Conservation (phyloP, 306 rosid species). For the Rosa lucieae region DNA sequence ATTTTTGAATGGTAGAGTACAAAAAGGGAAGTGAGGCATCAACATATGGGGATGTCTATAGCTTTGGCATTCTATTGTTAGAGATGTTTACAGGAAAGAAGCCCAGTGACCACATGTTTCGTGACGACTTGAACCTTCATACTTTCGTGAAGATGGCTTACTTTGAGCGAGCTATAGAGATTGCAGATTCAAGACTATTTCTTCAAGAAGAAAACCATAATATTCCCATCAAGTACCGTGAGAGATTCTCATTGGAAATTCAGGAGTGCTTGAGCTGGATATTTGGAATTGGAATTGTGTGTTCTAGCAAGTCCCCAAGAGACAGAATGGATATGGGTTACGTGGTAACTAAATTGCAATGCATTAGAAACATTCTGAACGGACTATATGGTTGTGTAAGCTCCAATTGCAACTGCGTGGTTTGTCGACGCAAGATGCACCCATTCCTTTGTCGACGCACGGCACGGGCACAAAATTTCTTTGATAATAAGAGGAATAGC, state of each 20-base stretch:
- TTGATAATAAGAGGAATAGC: no score
- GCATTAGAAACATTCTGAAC: not conserved
- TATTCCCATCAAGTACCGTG: not conserved
- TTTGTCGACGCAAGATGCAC: no score
- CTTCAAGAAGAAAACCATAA: not conserved
- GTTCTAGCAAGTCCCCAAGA: not conserved
- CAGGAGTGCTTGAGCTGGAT: not conserved
- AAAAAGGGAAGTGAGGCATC: not conserved
- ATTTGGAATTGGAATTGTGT: not conserved
- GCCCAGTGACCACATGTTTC: not conserved
- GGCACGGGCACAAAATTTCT: no score
- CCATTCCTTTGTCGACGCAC: no score
- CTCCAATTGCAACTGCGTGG: no score
- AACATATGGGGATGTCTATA: not conserved
- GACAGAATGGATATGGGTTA: not conserved
- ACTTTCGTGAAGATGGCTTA: not conserved
- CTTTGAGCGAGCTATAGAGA: not conserved
- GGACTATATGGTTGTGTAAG: no score
- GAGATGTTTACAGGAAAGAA: slow-evolving; percentile 2
- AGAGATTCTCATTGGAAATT: not conserved
- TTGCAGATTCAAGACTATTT: not conserved
- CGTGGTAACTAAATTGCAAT: not conserved
- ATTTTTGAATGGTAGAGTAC: not conserved
- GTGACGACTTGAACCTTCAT: not conserved
- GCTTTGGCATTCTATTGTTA: not conserved